Evolutionary conservation across 305 asterid species (phyloP).

Genomic region (Solanum hybrid): DNA sequence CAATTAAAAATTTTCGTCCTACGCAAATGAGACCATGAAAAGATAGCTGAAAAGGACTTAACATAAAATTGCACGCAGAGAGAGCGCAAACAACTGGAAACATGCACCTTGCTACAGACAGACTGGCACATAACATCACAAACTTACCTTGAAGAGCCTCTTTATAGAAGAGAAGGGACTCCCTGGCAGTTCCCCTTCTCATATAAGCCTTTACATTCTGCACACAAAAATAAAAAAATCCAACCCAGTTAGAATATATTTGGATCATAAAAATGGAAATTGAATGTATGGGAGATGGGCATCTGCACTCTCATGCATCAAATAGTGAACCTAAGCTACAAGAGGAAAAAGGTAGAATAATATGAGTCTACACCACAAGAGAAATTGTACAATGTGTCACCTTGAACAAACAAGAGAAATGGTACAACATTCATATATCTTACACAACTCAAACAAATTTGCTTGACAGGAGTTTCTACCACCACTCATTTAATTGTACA

Average conservation of each 20-base stretch:
- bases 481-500: neutral
- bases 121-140: neutral
- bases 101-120: constrained; percentile 2
- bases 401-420: neutral
- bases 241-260: neutral
- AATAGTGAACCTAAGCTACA: neutral
- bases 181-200: constrained; percentile 88
- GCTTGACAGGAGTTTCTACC: neutral
- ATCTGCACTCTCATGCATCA: neutral
- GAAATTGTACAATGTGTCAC: neutral
- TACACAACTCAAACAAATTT: neutral
- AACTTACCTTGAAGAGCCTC: constrained; percentile 87
- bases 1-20: neutral
- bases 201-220: constrained; percentile 83
- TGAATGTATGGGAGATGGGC: neutral
- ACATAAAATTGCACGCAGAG: neutral
- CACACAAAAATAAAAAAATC: neutral
- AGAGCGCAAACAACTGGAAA: neutral
- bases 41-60: neutral
- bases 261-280: neutral
- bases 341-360: neutral
- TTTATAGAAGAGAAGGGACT: constrained; percentile 53
- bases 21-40: neutral
- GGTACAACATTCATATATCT: neutral
- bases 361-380: neutral